Conservation (phyloP, 805 yeast genomes). For the Kluyveromyces dobzhanskii region DNA sequence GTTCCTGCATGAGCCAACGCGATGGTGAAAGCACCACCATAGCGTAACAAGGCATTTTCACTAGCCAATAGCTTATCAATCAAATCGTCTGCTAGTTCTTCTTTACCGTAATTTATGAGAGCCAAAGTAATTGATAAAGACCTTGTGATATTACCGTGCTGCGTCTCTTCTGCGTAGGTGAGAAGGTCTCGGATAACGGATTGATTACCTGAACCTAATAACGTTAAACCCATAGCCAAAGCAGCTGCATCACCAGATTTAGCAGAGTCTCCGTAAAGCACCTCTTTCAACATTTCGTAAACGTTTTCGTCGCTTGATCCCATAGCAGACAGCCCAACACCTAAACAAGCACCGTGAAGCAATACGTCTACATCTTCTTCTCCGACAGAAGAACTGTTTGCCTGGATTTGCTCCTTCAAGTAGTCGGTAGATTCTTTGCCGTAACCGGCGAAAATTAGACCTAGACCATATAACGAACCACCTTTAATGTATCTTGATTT, state of each 20-base stretch:
- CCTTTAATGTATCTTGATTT: slow-evolving; percentile 87
- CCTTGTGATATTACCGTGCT: slow-evolving; percentile 90
- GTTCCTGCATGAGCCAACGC: slow-evolving; percentile 97
- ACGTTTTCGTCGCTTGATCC: slow-evolving; percentile 67
- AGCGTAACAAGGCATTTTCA: slow-evolving; percentile 79
- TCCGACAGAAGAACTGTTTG: slow-evolving; percentile 50
- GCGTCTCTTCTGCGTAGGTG: slow-evolving; percentile 87
- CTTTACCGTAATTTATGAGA: slow-evolving; percentile 75
- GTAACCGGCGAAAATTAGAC: slow-evolving; percentile 92
- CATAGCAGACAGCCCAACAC: slow-evolving; percentile 96
- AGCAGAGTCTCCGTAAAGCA: slow-evolving; percentile 84
- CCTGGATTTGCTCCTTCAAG: slow-evolving; percentile 63
- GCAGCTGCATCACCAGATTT: slow-evolving; percentile 96
- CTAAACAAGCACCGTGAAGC: slow-evolving; percentile 92
- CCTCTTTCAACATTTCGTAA: slow-evolving; percentile 75
- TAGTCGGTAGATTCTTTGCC: slow-evolving; percentile 81
- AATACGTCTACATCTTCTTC: slow-evolving; percentile 69
- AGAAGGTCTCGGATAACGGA: slow-evolving; percentile 70
- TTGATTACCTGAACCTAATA: slow-evolving; percentile 83
- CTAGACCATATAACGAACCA: slow-evolving; percentile 89
- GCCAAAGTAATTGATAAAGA: slow-evolving; percentile 91
- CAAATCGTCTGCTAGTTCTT: slow-evolving; percentile 63
- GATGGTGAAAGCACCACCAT: slow-evolving; percentile 91
- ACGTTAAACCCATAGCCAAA: slow-evolving; percentile 87
- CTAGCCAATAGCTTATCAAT: slow-evolving; percentile 61